These are phyloP conservation scores for Obba rivulosa DNA, from an alignment of 768 basidiomycete species.

Conservation along the genomic window DNA sequence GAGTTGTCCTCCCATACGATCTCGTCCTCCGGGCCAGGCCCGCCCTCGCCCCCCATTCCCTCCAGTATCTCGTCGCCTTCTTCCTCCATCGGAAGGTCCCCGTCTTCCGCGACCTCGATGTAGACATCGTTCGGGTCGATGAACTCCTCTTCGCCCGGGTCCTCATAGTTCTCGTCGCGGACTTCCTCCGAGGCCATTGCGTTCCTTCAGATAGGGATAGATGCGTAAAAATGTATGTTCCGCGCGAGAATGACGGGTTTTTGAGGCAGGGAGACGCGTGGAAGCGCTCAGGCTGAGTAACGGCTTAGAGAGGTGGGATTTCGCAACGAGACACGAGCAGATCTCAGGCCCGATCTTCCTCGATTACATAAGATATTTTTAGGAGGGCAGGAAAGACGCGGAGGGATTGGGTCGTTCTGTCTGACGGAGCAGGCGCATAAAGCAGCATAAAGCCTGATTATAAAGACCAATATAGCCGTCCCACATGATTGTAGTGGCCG, in stretches of 20 bases:
- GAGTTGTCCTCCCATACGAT: slow-evolving; percentile 51
- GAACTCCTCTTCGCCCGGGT: slow-evolving; percentile 51
- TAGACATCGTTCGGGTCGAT: slow-evolving; percentile 63
- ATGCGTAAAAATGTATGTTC: background rate
- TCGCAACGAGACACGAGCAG: background rate
- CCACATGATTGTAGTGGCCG: no score
- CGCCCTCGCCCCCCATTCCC: slow-evolving; percentile 16
- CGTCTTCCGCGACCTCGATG: slow-evolving; percentile 60
- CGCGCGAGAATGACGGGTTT: background rate
- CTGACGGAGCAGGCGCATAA: no score
- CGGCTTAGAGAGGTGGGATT: slow-evolving; percentile 5
- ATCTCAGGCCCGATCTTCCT: no score
- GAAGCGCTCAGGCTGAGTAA: slow-evolving; percentile 4
- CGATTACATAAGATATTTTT: no score
- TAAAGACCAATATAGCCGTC: no score
- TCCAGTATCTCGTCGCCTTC: slow-evolving; percentile 16
- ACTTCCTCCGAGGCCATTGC: slow-evolving; percentile 30
- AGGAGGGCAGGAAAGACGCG: no score
- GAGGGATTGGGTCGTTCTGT: no score
- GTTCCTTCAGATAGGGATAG: background rate
- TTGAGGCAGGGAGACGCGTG: background rate
- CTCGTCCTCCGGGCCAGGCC: slow-evolving; percentile 22
- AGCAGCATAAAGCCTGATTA: no score
- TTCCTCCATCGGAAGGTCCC: slow-evolving; percentile 62
- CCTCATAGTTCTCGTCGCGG: slow-evolving; percentile 31